Base-by-base conservation (phyloP, 169 alveolate species). In the Blepharisma undulans region DNA sequence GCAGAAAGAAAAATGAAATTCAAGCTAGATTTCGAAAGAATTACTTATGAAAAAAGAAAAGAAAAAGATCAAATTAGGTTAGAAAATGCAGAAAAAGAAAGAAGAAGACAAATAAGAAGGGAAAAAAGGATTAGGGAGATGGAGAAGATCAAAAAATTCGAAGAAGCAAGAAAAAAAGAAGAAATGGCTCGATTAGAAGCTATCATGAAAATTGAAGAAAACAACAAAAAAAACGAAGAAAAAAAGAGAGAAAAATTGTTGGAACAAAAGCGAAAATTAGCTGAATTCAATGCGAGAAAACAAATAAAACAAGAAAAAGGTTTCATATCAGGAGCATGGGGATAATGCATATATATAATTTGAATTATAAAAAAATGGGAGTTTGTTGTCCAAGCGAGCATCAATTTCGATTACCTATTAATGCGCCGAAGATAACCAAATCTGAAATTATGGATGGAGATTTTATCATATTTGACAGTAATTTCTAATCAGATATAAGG, bases 11-110 rank as follows among this genome's bases (percentile, higher is more conserved):
- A 88, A 76, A 21, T 29, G 32, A 72, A 88, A 33, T 59, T 88
- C 8, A 76, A 76, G 36, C 0, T 25, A 71, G 92, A 88, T 74
- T 22, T 88, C 21, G 85, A 88, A 33, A 76, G 77, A 34, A 19
- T 88, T 2, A 72, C 29, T 18, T 27, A 88, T 74, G 33, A 29
- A 74, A 74, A 29, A 18, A 74, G 33, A 22, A 74, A 7, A 29
- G 80, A 74, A 74, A 74, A 74, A 74, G 33, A 29, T 18, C 2
- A 48, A 48, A 48, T 48, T 5, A 1, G 66, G 12, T 5, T 48
- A 48, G 66, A 48, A 48, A 10, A 10, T 0, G 66, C 66, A 48
- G 66, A 48, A 48, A 48, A 48, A 48, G 66, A 48, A 48, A 48
- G 66, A 48, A 48, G 66, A 48, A 48, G 66, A 48, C 66, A 48